A percentile compares a stretch with the other conserved stretches of the same genome.
Conservation (phyloP, 108 stramenopile genomes). For the Nitzschia sp. region DNA sequence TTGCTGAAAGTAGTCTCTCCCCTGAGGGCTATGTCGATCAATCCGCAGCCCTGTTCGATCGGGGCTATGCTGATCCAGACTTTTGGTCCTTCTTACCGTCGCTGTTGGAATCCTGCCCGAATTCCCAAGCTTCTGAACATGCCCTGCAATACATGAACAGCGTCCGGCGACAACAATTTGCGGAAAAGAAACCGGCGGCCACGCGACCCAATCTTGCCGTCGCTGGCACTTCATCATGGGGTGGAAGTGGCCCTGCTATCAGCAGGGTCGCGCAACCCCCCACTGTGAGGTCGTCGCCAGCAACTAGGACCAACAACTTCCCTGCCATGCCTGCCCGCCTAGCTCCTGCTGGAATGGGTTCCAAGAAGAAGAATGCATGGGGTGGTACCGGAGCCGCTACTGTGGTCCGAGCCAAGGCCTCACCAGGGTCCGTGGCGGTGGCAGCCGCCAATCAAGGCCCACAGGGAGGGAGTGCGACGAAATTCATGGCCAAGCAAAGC, state of each 20-base stretch:
- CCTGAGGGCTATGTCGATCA: constrained; percentile 76
- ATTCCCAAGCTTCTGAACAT: constrained; percentile 32
- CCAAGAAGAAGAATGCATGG: constrained; percentile 50
- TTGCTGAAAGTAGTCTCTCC: constrained; percentile 47
- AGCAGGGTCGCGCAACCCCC: constrained; percentile 2
- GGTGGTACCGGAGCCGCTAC: constrained; percentile 21
- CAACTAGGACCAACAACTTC: too few species aligned
- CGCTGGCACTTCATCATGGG: constrained; percentile 6
- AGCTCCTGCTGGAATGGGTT: not conserved
- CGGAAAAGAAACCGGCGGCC: not conserved
- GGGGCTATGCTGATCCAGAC: constrained; percentile 53
- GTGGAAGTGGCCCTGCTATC: not conserved
- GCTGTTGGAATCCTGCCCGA: constrained; percentile 75
- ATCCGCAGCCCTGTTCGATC: constrained; percentile 69
- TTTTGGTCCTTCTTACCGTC: constrained; percentile 70
- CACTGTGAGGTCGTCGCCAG: not conserved
- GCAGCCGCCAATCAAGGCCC: constrained; percentile 33
- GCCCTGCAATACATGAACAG: constrained; percentile 59
- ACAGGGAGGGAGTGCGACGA: constrained; percentile 50
- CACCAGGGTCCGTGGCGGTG: constrained; percentile 32
- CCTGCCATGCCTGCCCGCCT: not conserved
- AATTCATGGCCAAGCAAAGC: constrained; percentile 50
- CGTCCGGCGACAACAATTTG: constrained; percentile 30
- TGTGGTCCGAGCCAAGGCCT: constrained; percentile 33
- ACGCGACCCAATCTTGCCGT: not conserved